Base-by-base conservation (phyloP, 2,329 filamentous ascomycete species). In the Xylariaceae sp. region DNA sequence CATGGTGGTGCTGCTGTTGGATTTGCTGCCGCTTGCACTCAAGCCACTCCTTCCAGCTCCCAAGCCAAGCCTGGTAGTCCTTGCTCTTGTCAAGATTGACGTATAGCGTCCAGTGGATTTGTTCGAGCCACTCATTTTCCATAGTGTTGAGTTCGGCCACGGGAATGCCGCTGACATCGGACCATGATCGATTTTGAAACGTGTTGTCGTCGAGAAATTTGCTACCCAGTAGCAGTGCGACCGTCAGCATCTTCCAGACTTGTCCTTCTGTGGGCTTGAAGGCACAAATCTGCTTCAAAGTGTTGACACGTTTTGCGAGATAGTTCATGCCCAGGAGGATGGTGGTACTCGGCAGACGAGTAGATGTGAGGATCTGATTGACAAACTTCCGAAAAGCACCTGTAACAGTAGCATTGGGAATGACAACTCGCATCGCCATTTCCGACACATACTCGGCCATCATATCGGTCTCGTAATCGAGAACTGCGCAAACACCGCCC, bases 121-220 rank as follows among this genome's bases (percentile, higher is more conserved):
- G 82, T 41, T 80, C 74, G 31, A 96, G 76, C 90, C 90, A 96
- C 55, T 94, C 85, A 56, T 85, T 80, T 71, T 96, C 90, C 63
- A 95, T 78, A 45, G 76, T 73, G 68, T 95, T 95, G 53, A 96
- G 75, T 59, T 95, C 89, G 3, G 77, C 68, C 16, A 95, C 89
- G 24, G 83, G 74, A 52, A 96, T 95, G 47, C 87, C 88, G 65
- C 89, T 95, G 39, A 96, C 90, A 61, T 96, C 90, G 4, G 90
- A 88, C 90, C 90, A 96, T 1, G 90, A 95, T 41, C 88, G 85
- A 69, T 95, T 96, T 74, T 95, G 90, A 67, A 96, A 96, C 4
- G 90, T 96, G 68, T 95, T 95, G 73, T 95, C 90, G 59, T 96
- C 90, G 52, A 95, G 73, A 59, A 95, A 96, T 70, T 96, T 96